Evolutionary conservation across 116 monocot genomes (phyloP).

Genomic region (Zostera marina): DNA sequence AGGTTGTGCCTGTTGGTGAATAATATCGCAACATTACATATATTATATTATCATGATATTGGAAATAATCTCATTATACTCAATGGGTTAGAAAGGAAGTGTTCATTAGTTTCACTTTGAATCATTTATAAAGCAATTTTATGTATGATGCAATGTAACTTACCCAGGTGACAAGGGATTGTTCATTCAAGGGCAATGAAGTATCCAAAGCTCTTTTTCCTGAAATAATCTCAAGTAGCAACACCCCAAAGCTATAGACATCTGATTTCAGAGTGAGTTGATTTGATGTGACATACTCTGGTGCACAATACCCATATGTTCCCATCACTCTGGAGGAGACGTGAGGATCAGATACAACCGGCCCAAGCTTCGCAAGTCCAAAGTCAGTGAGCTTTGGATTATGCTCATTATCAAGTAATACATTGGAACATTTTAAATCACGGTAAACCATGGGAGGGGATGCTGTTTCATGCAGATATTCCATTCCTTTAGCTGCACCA

Average conservation of each 20-base stretch:
- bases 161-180: slow-evolving; percentile 48
- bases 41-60: too few species aligned
- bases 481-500: slow-evolving; percentile 47
- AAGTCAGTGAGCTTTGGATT: slow-evolving; percentile 49
- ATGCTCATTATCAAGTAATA: slow-evolving; percentile 37
- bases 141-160: background rate
- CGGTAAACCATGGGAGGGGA: slow-evolving; percentile 50
- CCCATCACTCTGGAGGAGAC: slow-evolving; percentile 46
- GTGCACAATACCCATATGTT: slow-evolving; percentile 56
- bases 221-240: slow-evolving; percentile 47
- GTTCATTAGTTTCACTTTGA: too few species aligned
- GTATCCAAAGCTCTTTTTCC: slow-evolving; percentile 44
- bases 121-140: too few species aligned
- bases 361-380: slow-evolving; percentile 55
- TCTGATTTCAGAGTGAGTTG: slow-evolving; percentile 50
- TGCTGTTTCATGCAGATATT: slow-evolving; percentile 57
- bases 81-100: too few species aligned
- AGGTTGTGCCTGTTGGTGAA: slow-evolving; percentile 9
- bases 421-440: slow-evolving; percentile 45
- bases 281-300: slow-evolving; percentile 47
- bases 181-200: slow-evolving; percentile 22
- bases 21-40: background rate
- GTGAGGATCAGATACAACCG: slow-evolving; percentile 16
- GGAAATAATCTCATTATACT: too few species aligned
- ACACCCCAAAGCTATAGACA: slow-evolving; percentile 56